Base-by-base conservation (phyloP, 1,284 basidiomycete species). In the Erythrobasidium hasegawianum region DNA sequence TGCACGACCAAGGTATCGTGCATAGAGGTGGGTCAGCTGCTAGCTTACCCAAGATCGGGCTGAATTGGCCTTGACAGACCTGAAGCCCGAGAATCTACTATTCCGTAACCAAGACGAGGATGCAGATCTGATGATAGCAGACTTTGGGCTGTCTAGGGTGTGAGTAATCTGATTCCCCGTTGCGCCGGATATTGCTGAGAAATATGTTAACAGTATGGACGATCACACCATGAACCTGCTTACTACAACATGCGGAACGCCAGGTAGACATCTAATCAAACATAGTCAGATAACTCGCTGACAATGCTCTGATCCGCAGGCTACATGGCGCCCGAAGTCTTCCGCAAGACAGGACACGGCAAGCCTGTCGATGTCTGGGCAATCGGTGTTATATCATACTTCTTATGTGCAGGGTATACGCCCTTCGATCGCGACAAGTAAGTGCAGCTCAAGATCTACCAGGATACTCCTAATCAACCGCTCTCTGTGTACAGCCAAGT, bases 81-180 rank as follows among this genome's bases (percentile, higher is more conserved):
- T 98, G 70, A 98, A 98, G 78, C 95, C 95, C 4, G 95, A 98
- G 79, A 98, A 98, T 79, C 83, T 98, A 22, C 82, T 98, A 22
- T 98, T 98, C 85, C 86, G 90, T 68, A 88, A 59, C 47, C 85
- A 86, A 74, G 87, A 85, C 2, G 93, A 97, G 76, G 87, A 94
- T 64, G 88, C 93, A 9, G 93, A 97, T 74, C 87, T 98, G 72
- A 89, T 97, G 84, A 88, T 98, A 71, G 95, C 96, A 2, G 96
- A 98, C 79, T 98, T 98, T 78, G 96, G 96, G 11, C 83, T 97
- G 67, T 77, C 81, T 8, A 69, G 74, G 55, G 57, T 73, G 53
- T 64, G 33, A 29, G 61, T 57, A n/a, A n/a, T n/a, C 9, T 3
- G 1, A 38, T 5, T 16, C 1, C 22, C 33, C 0, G n/a, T 11